Evolutionary conservation across 345 rosid species (phyloP).

Genomic region (Excoecaria agallocha): DNA sequence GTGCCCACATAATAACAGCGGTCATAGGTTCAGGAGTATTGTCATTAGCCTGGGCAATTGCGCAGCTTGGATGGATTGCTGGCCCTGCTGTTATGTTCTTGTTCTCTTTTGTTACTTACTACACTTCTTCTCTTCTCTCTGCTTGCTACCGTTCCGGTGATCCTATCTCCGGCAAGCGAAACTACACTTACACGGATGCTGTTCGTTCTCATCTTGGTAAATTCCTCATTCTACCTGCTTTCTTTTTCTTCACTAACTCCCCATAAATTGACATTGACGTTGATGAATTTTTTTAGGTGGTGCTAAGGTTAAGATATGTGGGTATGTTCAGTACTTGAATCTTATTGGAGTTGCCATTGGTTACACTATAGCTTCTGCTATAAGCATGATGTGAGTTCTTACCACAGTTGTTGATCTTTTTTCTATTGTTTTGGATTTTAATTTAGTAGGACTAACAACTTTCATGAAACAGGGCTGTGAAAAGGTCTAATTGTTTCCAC

Average conservation of each 20-base stretch:
- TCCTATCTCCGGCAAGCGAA: constrained; percentile 54
- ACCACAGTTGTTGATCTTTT: neutral
- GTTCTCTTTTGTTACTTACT: constrained; percentile 70
- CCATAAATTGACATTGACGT: neutral
- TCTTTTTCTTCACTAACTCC: neutral
- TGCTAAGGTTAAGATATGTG: constrained; percentile 61
- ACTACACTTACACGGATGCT: constrained; percentile 75
- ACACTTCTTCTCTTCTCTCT: constrained; percentile 56
- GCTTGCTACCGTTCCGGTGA: constrained; percentile 73
- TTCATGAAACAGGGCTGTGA: constrained; percentile 52
- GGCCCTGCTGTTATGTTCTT: constrained; percentile 62
- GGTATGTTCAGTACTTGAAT: constrained; percentile 59
- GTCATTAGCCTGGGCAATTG: constrained; percentile 73
- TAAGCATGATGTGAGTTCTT: constrained; percentile 58
- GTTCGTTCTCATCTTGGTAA: constrained; percentile 62
- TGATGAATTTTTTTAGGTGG: constrained; percentile 45
- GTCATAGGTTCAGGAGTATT: constrained; percentile 81
- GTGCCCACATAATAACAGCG: constrained; percentile 78
- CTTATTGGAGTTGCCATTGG: constrained; percentile 68
- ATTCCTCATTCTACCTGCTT: too few relatives aligned
- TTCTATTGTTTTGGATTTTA: neutral
- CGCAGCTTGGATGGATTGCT: constrained; percentile 80
- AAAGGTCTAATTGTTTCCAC: constrained; percentile 57
- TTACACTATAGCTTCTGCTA: constrained; percentile 74
- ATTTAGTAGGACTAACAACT: neutral